Evolutionary conservation across 768 basidiomycete species (phyloP).

Genomic region (Kwoniella sp.): DNA sequence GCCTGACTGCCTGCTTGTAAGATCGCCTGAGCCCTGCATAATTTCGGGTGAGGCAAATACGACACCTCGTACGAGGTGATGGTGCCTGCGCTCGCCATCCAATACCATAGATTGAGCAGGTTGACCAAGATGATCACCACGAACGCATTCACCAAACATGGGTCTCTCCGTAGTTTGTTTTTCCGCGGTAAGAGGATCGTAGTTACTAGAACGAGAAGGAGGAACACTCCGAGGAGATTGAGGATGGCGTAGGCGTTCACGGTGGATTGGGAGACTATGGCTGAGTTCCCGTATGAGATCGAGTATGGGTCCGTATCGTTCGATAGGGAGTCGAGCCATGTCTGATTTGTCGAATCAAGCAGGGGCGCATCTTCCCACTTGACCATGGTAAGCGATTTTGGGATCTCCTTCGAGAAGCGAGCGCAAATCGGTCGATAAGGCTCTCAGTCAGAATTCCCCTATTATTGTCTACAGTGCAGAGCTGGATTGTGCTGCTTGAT

Average conservation of each 20-base stretch:
- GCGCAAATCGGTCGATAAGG: too few species aligned
- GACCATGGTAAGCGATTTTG: not conserved
- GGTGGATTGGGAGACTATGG: conserved; percentile 1
- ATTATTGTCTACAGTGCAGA: too few species aligned
- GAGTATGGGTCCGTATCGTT: conserved; percentile 13
- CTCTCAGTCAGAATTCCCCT: too few species aligned
- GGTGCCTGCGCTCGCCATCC: not conserved
- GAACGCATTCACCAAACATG: conserved; percentile 21
- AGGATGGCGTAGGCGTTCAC: conserved; percentile 4
- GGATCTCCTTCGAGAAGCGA: too few species aligned
- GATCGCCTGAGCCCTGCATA: conserved; percentile 21
- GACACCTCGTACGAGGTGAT: conserved; percentile 2
- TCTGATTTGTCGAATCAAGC: conserved; percentile 6
- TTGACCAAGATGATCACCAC: conserved; percentile 20
- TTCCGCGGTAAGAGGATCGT: conserved; percentile 9
- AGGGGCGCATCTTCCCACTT: conserved; percentile 9
- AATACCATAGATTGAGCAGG: conserved; percentile 16
- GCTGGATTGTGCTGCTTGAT: too few species aligned
- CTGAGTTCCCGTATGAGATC: conserved; percentile 14
- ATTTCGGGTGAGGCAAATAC: conserved; percentile 7
- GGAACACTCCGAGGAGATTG: conserved; percentile 13
- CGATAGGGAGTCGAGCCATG: conserved; percentile 13
- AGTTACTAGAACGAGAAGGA: not conserved
- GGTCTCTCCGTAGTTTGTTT: conserved; percentile 10
- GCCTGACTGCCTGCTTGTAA: conserved; percentile 19